phyloP scores from a whole-genome alignment of 495 filamentous ascomycete genomes.

The Trichoderma virens region DNA sequence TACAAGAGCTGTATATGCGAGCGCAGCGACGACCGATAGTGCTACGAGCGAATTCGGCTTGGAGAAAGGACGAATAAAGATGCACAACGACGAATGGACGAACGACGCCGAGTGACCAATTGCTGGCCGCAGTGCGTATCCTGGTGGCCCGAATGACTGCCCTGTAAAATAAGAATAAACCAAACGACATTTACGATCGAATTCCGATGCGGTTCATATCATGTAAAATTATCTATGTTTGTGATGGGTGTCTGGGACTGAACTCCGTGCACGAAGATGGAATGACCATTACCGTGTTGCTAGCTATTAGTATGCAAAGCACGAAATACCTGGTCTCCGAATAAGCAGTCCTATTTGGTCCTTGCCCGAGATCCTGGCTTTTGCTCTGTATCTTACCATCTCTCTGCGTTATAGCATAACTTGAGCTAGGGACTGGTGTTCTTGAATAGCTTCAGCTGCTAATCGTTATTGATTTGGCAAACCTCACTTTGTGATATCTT shows the following conservation, averaged over 20 bases:
- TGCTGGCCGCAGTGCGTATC: background rate
- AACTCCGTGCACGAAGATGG: background rate
- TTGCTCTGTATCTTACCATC: background rate
- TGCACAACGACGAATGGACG: background rate
- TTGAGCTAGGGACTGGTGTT: background rate
- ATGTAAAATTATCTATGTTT: background rate
- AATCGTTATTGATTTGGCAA: background rate
- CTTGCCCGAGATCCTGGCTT: background rate
- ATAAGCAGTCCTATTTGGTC: background rate
- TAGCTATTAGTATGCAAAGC: background rate
- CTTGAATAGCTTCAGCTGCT: background rate
- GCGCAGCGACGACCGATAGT: slow-evolving; percentile 55
- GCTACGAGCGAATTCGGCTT: slow-evolving; percentile 25
- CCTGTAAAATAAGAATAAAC: slow-evolving; percentile 4
- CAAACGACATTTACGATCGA: slow-evolving; percentile 1
- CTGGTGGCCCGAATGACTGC: background rate
- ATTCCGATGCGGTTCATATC: background rate
- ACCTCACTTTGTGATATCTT: background rate
- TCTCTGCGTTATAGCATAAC: background rate
- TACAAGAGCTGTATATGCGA: slow-evolving; percentile 53
- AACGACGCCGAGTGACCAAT: background rate
- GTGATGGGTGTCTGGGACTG: background rate
- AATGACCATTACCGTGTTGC: background rate
- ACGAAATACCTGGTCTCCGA: background rate
- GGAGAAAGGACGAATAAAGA: background rate